Percentiles rank a stretch among this genome's conserved stretches.
phyloP scores from a whole-genome alignment of 805 yeast species.

The Candida orba region DNA sequence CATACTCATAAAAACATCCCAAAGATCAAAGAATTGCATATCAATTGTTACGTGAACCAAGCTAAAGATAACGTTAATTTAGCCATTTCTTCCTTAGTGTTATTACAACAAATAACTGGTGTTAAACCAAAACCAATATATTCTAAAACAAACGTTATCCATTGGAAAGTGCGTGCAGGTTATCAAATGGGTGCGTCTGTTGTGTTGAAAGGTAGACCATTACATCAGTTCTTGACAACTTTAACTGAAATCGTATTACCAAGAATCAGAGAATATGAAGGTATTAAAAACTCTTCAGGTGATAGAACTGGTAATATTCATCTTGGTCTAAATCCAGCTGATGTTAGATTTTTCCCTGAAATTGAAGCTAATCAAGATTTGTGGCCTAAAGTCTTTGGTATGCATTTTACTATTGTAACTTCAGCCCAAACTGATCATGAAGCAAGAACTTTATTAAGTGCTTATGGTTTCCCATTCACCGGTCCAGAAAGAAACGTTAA shows the following conservation, averaged over 20 bases:
- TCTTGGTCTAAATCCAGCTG: conserved; percentile 74
- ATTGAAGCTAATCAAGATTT: conserved; percentile 83
- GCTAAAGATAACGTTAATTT: conserved; percentile 65
- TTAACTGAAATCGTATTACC: conserved; percentile 91
- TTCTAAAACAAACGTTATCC: conserved; percentile 72
- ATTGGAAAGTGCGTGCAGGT: conserved; percentile 84
- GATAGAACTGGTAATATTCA: conserved; percentile 81
- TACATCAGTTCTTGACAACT: conserved; percentile 80
- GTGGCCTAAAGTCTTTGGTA: conserved; percentile 82
- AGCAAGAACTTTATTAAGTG: conserved; percentile 79
- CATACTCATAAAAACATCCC: conserved; percentile 70
- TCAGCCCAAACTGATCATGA: conserved; percentile 85
- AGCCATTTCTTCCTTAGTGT: conserved; percentile 69
- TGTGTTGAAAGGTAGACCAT: conserved; percentile 67
- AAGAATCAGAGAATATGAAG: conserved; percentile 79
- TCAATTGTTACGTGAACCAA: conserved; percentile 71
- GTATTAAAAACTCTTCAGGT: conserved; percentile 70
- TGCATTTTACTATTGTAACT: conserved; percentile 80
- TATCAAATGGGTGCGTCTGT: conserved; percentile 88
- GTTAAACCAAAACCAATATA: conserved; percentile 66
- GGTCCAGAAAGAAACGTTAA: conserved; percentile 37
- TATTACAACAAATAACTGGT: conserved; percentile 92
- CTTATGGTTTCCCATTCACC: conserved; percentile 72
- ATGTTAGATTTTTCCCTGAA: conserved; percentile 84
- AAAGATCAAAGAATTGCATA: conserved; percentile 51